Base-by-base conservation (phyloP, 257 asterid genomes). In the Solanum appendiculatum region DNA sequence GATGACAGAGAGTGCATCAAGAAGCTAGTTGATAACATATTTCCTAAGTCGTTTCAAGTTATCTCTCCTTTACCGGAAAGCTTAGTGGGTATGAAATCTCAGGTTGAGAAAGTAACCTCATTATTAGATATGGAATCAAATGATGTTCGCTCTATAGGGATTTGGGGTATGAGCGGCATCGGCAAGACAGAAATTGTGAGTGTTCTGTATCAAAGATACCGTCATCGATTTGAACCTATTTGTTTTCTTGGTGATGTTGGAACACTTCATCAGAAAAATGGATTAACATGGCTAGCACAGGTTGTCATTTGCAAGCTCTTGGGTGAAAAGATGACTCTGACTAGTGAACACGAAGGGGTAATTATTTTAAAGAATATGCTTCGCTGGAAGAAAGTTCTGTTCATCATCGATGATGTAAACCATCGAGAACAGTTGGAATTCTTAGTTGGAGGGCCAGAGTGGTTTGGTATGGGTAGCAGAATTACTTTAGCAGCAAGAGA, bases 391-490 rank as follows among this genome's bases (percentile, higher is more conserved):
- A 74, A 37, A 39, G 87, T 86, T 33, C 11, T 86, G 34, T 9
- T 86, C 8, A 78, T 9, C 12, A 36, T 86, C 12, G 88, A 86
- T 60, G 80, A 86, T n/a, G 85, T 86, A 40, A 37, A 75, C 18
- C 58, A 86, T 0, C 27, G 0, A 36, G 7, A 37, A 6, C 88
- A 86, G 13, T 23, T 86, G 23, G 11, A 86, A 1, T 4, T 12
- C 11, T 25, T 86, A 15, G 85, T 69, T 31, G 77, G 85, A 60
- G 42, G 9, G n/a, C 6, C 16, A 12, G 27, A 73, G 2, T 86
- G 88, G 85, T 86, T 86, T 73, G 88, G 88, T 0, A 40, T 0
- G 29, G 88, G 88, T 56, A 86, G 88, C 10, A 46, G 44, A 86
- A 18, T 86, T n/a, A 3, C 74, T 13, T 54, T 86, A 10, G 74